Evolutionary conservation across 495 filamentous ascomycete genomes (phyloP).

Genomic region (Cairneyella variabilis): DNA sequence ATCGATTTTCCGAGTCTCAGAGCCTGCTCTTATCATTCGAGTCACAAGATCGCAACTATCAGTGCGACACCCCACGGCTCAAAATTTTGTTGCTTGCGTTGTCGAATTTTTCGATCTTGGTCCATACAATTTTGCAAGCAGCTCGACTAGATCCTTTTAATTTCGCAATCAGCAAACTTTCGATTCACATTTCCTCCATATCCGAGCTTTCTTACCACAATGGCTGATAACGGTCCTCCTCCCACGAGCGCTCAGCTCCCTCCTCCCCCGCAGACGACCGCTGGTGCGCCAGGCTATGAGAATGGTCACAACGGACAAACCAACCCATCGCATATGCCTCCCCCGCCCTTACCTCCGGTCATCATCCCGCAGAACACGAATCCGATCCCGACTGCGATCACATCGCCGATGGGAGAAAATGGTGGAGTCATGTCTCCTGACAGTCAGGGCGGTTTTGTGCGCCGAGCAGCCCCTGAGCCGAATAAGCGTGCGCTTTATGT

Average conservation of each 20-base stretch:
- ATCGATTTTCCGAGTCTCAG: slow-evolving; percentile 19
- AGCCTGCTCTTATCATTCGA: slow-evolving; percentile 23
- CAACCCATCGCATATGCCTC: slow-evolving; percentile 79
- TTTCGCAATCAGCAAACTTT: no score
- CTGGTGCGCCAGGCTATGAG: slow-evolving; percentile 67
- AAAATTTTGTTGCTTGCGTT: slow-evolving; percentile 18
- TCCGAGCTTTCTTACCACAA: slow-evolving; percentile 34
- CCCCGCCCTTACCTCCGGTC: slow-evolving; percentile 81
- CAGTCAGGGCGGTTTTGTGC: slow-evolving; percentile 74
- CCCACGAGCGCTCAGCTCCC: slow-evolving; percentile 56
- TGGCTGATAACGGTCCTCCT: slow-evolving; percentile 64
- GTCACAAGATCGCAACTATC: slow-evolving; percentile 16
- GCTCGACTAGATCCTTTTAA: no score
- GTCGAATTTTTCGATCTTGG: slow-evolving; percentile 13
- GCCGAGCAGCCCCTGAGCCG: slow-evolving; percentile 92
- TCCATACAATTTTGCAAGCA: no score
- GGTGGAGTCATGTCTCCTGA: slow-evolving; percentile 75
- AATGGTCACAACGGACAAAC: slow-evolving; percentile 60
- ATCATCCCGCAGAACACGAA: slow-evolving; percentile 96
- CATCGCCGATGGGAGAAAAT: slow-evolving; percentile 71
- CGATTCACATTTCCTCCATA: slow-evolving; percentile 12
- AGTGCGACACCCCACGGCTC: slow-evolving; percentile 12
- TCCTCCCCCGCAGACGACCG: slow-evolving; percentile 60
- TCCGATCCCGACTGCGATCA: slow-evolving; percentile 90
- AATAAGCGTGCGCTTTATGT: slow-evolving; percentile 99